Base-by-base conservation (phyloP, 305 asterid species). In the Fraxinus paxiana region DNA sequence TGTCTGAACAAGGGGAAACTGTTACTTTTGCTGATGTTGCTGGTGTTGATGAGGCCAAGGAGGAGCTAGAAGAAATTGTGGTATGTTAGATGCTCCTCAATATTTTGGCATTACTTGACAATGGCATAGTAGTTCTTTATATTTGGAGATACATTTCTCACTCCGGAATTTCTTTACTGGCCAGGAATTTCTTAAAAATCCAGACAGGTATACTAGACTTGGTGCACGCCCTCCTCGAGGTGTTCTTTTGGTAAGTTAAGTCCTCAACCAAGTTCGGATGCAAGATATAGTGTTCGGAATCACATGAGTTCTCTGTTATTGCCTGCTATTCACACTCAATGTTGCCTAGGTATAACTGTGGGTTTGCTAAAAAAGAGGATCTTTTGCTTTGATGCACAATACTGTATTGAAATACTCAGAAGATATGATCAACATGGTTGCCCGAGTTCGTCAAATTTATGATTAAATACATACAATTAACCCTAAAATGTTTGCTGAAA, bases 191-290 rank as follows among this genome's bases (percentile, higher is more conserved):
- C 96, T 96, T 69, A 94, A 97, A 87, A 96, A 91, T 85, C 99
- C 99, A 31, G 99, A 94, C 79, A 92, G 87, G 87, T 96, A 94
- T 82, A 74, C 83, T 79, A 88, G 90, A 86, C 98, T 96, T 84
- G 99, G 98, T 86, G 98, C 99, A 63, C 98, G 99, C 73, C 99
- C 99, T 81, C 99, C 99, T 67, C 93, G 99, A 87, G 99, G 99
- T 82, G 98, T 96, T 84, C 96, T 96, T 61, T 86, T 96, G 99
- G 99, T 96, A 85, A 91, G 97, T 87, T 84, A 43, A 51, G 24
- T 61, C 77, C 83, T 77, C 77, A 75, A 71, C 76, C 15, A 18
- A 15, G 54, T 82, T 76, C 48, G 77, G 30, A 54, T 30, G 41
- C 38, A 43, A 33, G 81, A 54, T 71, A n/a, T 79, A 20, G 61